Evolutionary conservation across 2,329 filamentous ascomycete species (phyloP), one percentile per base, ranked within the genome.

Genomic region (Lasiodiplodia sp.): DNA sequence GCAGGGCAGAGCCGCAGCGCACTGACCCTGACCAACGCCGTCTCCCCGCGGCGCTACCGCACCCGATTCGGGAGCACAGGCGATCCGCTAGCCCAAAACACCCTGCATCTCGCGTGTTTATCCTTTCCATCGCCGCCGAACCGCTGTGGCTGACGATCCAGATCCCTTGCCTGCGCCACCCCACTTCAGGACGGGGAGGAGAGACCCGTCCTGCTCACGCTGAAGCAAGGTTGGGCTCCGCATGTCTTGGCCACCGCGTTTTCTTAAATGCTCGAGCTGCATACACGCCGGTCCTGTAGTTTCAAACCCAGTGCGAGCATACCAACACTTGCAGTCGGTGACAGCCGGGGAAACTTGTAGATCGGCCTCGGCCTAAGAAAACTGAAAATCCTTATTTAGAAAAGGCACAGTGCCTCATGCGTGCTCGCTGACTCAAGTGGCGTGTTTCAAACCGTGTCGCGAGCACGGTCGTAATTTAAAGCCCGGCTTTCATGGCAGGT

Each of bases 1-100:
- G 52, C 25, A n/a, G 52, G 14, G 58, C 40, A 63, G 58, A 63
- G 58, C 58, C 58, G 40, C 58, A 63, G 44, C 25, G 57, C 58
- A 49, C 37, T 14, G 40, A 8, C 34, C 44, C 40, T 28, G 44
- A 49, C 16, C 23, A n/a, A 49, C 38, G 23, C 23, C 34, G 14
- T 12, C 40, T 34, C 57, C 40, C 58, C 40, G 40, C 44, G 10
- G 58, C 44, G 58, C 58, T 37, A 51, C 23, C 23, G 12, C 38
- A 18, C 25, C 55, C 55, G 31, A 37, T 28, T 44, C 38, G 40
- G 38, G 31, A 34, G 58, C 38, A 18, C 58, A 63, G 58, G 34
- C 40, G 58, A 63, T 49, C 58, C 58, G 58, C 58, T 63, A 63
- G 58, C 40, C 40, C 40, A 10, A 21, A 14, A n/a, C 23, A 4